Evolutionary conservation across 805 yeast genomes (phyloP), one percentile per base, ranked within the genome.

Genomic region (Wickerhamomyces silvicola): DNA sequence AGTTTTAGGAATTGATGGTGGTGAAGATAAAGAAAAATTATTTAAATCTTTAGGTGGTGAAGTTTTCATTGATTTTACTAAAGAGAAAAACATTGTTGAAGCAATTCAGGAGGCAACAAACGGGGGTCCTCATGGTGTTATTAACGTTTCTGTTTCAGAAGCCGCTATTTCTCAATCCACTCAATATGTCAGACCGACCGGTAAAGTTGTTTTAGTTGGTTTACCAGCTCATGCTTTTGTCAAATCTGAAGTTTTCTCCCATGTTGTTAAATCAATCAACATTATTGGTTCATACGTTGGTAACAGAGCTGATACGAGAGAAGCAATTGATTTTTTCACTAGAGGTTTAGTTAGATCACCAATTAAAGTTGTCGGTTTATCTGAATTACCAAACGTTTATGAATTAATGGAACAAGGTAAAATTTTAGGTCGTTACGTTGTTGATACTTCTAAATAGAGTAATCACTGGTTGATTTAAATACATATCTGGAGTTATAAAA

Each of bases 371-470:
- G 86, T 78, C 33, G 86, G 87, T 35, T 68, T 84, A 50, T 75
- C 85, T 38, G 78, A 79, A 57, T 69, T 83, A 54, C 75, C 82
- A 44, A 57, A 57, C 35, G 81, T 85, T 43, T 85, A 73, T 68
- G 71, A 78, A 47, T 68, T 75, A 58, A 86, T 86, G 95, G 81
- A 72, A 61, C 67, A 75, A 62, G 92, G 92, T 53, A 74, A 80
- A 68, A 79, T 86, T 53, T 73, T 79, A 48, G 96, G 96, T 53
- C 76, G 96, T 66, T 78, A 80, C 57, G 95, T 85, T 36, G 78
- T 84, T 41, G 94, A 84, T 63, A 78, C 82, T 27, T 55, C 72
- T 39, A 75, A 74, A 57, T 77, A 62, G 31, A 20, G 20, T 25
- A 14, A 34, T 23, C 18, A 27, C 33, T 32, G 31, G 28, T n/a